Evolutionary conservation across 352 stramenopile genomes (phyloP).

Genomic region (Pythium periplocum): DNA sequence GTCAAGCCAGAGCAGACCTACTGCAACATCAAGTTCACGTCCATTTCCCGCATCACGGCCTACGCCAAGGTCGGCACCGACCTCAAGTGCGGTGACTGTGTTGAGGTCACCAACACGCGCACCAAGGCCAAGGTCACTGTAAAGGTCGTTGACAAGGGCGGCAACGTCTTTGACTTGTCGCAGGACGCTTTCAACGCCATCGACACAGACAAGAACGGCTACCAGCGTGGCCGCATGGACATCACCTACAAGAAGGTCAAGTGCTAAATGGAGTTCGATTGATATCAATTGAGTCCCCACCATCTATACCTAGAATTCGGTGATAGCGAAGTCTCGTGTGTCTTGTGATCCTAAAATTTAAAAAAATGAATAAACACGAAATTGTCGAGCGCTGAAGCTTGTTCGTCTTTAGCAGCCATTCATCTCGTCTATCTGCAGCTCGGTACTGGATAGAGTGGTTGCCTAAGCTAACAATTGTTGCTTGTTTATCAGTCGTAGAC

Average conservation of each 20-base stretch:
- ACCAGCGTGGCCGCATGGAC: neutral
- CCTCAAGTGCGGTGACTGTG: slow-evolving; percentile 7
- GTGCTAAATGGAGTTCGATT: neutral
- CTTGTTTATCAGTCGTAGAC: too few relatives aligned
- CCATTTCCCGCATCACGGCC: neutral
- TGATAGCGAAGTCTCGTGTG: too few relatives aligned
- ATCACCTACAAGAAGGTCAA: slow-evolving; percentile 1
- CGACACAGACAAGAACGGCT: slow-evolving; percentile 1
- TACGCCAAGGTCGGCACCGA: slow-evolving; percentile 1
- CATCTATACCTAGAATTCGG: too few relatives aligned
- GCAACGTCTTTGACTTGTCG: slow-evolving; percentile 1
- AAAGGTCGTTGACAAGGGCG: slow-evolving; percentile 5
- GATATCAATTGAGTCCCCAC: too few relatives aligned
- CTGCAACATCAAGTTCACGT: neutral
- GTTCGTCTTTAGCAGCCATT: too few relatives aligned
- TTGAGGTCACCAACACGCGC: neutral
- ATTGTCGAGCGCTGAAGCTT: too few relatives aligned
- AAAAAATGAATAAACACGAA: too few relatives aligned
- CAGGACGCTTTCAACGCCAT: slow-evolving; percentile 1
- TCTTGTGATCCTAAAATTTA: too few relatives aligned
- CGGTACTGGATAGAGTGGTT: too few relatives aligned
- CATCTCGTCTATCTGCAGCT: too few relatives aligned
- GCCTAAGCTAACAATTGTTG: too few relatives aligned
- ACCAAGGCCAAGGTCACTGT: neutral
- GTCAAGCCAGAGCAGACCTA: neutral